A percentile compares a stretch with the other conserved stretches of the same genome.
Evolutionary conservation across 2,329 filamentous ascomycete genomes (phyloP).

Genomic region (Paecilomyces niveus): DNA sequence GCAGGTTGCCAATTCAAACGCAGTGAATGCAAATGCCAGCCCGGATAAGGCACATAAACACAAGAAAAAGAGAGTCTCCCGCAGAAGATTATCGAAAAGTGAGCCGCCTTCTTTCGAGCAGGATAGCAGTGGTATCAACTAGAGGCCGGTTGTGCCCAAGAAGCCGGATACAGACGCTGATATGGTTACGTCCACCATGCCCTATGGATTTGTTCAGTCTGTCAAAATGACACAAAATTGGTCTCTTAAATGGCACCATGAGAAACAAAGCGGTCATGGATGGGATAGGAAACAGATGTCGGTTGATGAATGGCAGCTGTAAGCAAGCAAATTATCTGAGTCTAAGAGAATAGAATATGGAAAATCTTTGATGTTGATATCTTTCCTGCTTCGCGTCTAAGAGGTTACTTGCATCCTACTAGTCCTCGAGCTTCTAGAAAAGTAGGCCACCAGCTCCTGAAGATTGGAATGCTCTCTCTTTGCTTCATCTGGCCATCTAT

Average conservation of each 20-base stretch:
- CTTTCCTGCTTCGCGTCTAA: not conserved
- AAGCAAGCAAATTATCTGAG: not conserved
- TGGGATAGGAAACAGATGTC: not conserved
- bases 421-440: not conserved
- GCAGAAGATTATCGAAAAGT: slow-evolving; percentile 12
- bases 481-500: too few species aligned
- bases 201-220: not conserved
- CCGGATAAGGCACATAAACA: slow-evolving; percentile 1
- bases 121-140: not conserved
- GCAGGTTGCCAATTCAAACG: not conserved
- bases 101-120: slow-evolving; percentile 7
- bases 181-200: not conserved
- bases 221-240: not conserved
- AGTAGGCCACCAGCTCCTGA: not conserved
- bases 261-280: not conserved
- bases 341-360: not conserved
- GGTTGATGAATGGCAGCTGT: not conserved
- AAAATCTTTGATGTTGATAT: not conserved
- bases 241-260: not conserved
- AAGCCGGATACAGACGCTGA: not conserved
- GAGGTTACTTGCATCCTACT: not conserved
- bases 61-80: slow-evolving; percentile 3
- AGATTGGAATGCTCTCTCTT: too few species aligned
- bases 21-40: not conserved
- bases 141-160: not conserved